Base-by-base conservation (phyloP, 805 yeast species). In the Metschnikowia picachoensis region DNA sequence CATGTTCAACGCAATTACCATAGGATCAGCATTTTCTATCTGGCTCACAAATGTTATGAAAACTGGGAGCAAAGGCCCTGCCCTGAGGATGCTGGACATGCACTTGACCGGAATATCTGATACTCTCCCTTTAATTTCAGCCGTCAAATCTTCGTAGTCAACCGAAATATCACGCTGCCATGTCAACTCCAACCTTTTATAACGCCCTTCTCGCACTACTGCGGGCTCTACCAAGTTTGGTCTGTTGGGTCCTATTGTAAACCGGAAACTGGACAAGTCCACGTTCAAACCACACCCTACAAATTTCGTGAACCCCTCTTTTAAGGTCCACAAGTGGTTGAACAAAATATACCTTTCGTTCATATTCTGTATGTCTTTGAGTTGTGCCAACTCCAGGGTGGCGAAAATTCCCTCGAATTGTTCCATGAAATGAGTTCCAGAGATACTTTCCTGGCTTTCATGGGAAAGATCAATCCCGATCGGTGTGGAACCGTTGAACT, bases 321-420 rank as follows among this genome's bases (percentile, higher is more conserved):
- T 87, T 44, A 87, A 61, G 0, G 95, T 85, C 96, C 96, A 87
- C 31, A 76, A 71, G 34, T 79, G 79, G 15, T 84, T 77, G 53
- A 84, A 76, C 2, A 67, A 51, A 8, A 57, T 50, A 40, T 65
- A 64, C 43, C 66, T 57, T 5, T 48, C 20, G 0, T 45, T 44
- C 2, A 39, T 16, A n/a, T 56, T 51, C 2, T 56, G 45, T 2
- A 53, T 39, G 0, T 27, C n/a, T 6, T 49, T 45, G 8, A 82
- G 50, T 25, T 62, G 56, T 11, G 14, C 29, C 37, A 49, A 39
- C 51, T 79, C 84, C 0, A 46, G 32, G 0, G 46, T 43, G 39
- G 68, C 62, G 47, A 79, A 77, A 1, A 78, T 70, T n/a, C 64
- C 75, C 16, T 53, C 52, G 47, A 76, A 77, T 25, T 72, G 64